These are phyloP conservation scores for Emiliania huxleyi DNA, from an alignment of 78 protist species.

Conservation along the genomic window DNA sequence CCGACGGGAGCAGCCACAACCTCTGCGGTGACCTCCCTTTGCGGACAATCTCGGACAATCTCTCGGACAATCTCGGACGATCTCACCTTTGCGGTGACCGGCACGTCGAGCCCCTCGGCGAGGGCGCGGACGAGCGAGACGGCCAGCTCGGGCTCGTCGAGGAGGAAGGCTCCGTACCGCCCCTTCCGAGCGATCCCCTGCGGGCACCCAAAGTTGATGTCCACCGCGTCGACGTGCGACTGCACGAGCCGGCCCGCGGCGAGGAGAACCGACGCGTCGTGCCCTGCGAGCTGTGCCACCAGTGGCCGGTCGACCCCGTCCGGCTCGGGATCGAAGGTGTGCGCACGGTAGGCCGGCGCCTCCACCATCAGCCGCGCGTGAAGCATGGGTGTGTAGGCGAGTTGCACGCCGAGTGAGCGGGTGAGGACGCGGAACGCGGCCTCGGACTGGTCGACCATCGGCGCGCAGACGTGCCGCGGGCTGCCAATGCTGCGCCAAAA, in stretches of 20 bases:
- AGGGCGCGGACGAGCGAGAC: neutral
- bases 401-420: constrained; percentile 52
- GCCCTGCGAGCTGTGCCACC: constrained; percentile 15
- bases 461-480: constrained; percentile 62
- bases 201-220: constrained; percentile 59
- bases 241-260: constrained; percentile 30
- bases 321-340: neutral
- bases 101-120: neutral
- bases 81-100: constrained; percentile 33
- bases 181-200: constrained; percentile 52
- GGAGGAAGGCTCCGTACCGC: constrained; percentile 58
- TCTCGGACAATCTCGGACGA: no score
- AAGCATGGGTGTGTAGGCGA: constrained; percentile 11
- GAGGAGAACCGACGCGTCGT: constrained; percentile 22
- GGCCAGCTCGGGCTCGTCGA: constrained; percentile 25
- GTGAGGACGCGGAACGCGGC: constrained; percentile 72
- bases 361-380: neutral
- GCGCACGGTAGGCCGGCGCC: neutral
- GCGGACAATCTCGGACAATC: no score
- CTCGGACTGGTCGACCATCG: constrained; percentile 82
- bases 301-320: neutral
- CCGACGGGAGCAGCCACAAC: no score
- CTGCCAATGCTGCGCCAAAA: neutral
- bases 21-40: no score
- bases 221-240: constrained; percentile 38